A percentile compares a stretch with the other conserved stretches of the same genome.
phyloP scores from a whole-genome alignment of 73 alveolate genomes.

The Blepharisma japonicum region DNA sequence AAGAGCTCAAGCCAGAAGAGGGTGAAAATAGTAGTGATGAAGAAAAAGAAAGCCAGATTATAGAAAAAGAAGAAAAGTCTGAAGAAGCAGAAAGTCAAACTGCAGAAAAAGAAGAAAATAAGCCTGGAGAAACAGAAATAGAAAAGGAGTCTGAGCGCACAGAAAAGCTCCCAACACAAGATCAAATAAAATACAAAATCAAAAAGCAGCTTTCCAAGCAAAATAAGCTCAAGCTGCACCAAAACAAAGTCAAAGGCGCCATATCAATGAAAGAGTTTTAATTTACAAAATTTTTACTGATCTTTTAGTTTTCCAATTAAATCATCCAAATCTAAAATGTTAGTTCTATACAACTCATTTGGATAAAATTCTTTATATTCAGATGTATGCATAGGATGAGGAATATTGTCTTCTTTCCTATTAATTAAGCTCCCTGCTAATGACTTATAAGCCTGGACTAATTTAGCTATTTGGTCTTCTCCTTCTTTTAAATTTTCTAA shows the following conservation, averaged over 20 bases:
- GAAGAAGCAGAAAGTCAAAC: conserved; percentile 16
- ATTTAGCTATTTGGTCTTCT: conserved; percentile 14
- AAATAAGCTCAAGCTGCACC: conserved; percentile 36
- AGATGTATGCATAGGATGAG: conserved; percentile 1
- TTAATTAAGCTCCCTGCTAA: conserved; percentile 11
- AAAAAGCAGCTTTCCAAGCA: conserved; percentile 38
- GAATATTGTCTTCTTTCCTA: conserved; percentile 10
- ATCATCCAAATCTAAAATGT: not conserved
- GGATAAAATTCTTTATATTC: not conserved
- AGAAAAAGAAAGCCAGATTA: not conserved
- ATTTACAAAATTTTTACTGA: too few species aligned
- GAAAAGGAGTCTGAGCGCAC: not conserved
- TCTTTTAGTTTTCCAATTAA: not conserved
- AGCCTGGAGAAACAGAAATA: conserved; percentile 22
- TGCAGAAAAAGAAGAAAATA: conserved; percentile 24
- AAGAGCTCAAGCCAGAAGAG: conserved; percentile 31
- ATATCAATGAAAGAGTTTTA: conserved; percentile 36
- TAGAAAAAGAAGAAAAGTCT: conserved; percentile 34
- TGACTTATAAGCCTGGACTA: conserved; percentile 7
- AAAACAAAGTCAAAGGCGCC: conserved; percentile 57
- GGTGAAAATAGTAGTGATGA: conserved; percentile 33
- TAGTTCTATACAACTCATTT: conserved; percentile 11
- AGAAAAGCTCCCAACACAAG: conserved; percentile 31
- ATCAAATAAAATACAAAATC: conserved; percentile 45
- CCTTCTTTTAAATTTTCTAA: conserved; percentile 13